Evolutionary conservation across 768 basidiomycete genomes (phyloP).

Genomic region (Collybiopsis confluens): DNA sequence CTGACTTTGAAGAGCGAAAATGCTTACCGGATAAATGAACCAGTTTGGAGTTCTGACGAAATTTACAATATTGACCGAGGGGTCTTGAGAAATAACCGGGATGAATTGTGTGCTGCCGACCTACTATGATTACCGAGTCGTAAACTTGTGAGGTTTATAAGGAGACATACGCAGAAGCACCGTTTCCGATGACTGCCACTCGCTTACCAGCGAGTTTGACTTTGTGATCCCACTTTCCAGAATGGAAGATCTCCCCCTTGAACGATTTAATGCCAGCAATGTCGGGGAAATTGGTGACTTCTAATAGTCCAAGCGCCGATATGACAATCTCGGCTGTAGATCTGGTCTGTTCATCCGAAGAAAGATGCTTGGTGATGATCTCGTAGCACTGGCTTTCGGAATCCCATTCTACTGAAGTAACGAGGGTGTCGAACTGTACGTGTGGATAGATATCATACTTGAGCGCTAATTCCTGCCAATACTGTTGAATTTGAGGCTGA

Average conservation of each 20-base stretch:
- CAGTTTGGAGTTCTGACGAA: constrained; percentile 50
- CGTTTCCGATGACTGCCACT: constrained; percentile 59
- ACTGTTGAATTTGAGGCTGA: constrained; percentile 38
- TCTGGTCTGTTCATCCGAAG: constrained; percentile 22
- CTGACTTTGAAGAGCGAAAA: background rate
- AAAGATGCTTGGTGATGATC: constrained; percentile 28
- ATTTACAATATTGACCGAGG: constrained; percentile 37
- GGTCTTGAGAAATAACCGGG: constrained; percentile 37
- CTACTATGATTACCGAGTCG: background rate
- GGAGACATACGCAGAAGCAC: constrained; percentile 44
- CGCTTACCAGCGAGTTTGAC: constrained; percentile 39
- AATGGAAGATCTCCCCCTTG: constrained; percentile 49
- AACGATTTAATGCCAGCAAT: constrained; percentile 35
- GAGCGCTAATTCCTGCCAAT: constrained; percentile 35
- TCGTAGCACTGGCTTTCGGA: constrained; percentile 28
- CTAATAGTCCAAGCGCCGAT: constrained; percentile 45
- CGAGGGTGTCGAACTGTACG: constrained; percentile 39
- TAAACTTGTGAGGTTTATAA: constrained; percentile 9
- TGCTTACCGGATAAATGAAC: constrained; percentile 40
- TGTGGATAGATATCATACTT: constrained; percentile 39
- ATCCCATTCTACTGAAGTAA: constrained; percentile 45
- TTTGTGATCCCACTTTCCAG: constrained; percentile 42
- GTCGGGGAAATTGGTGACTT: constrained; percentile 35
- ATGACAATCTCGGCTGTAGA: constrained; percentile 44
- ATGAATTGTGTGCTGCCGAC: constrained; percentile 37